A percentile compares a stretch with the other conserved stretches of the same genome.
These are phyloP conservation scores for Meripilus lineatus DNA, from an alignment of 1,284 basidiomycete species.

Conservation along the genomic window DNA sequence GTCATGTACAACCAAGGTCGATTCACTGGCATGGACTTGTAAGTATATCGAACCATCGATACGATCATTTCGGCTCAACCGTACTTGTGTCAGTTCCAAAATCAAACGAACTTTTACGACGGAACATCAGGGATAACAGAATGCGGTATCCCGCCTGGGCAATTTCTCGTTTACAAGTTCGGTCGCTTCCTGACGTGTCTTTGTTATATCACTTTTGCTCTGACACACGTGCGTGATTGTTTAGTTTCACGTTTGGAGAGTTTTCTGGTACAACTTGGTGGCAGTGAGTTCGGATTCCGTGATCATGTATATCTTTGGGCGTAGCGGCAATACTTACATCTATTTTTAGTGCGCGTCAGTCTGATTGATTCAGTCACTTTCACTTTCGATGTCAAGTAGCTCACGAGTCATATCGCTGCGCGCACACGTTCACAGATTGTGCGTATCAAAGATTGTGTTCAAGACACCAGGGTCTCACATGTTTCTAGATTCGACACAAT, in stretches of 20 bases:
- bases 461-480: too few species aligned
- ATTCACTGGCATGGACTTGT: constrained; percentile 44
- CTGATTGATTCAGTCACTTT: neutral
- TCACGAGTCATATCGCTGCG: too few species aligned
- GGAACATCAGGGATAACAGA: constrained; percentile 43
- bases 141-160: constrained; percentile 45
- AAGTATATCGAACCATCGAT: constrained; percentile 6
- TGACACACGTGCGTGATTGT: neutral
- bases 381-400: too few species aligned
- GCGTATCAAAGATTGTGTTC: too few species aligned
- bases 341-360: constrained; percentile 19
- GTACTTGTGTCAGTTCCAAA: constrained; percentile 21
- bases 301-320: neutral
- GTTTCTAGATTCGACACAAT: constrained; percentile 30
- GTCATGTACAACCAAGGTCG: constrained; percentile 16
- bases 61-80: neutral
- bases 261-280: constrained; percentile 31
- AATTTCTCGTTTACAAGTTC: constrained; percentile 42
- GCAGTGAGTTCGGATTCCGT: constrained; percentile 23
- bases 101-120: constrained; percentile 39
- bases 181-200: neutral
- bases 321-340: neutral
- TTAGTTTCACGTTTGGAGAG: constrained; percentile 21
- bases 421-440: too few species aligned
- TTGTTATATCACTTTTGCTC: neutral